Evolutionary conservation across 148 eudicot species (phyloP).

Genomic region (Pouteria glomerata): DNA sequence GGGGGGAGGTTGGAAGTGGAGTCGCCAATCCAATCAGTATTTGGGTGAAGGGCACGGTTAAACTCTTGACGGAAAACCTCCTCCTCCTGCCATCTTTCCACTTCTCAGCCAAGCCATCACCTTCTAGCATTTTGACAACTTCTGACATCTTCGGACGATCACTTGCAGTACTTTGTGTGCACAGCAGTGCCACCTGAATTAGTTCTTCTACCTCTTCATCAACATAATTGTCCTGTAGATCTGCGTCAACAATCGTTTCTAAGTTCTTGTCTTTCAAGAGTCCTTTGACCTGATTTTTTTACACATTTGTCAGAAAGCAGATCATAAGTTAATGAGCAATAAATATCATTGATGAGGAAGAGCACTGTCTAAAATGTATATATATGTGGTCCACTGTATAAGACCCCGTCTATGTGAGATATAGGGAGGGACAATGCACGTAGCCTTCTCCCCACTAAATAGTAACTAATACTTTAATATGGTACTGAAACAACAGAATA

Average conservation of each 20-base stretch:
- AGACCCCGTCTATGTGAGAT: too few relatives aligned
- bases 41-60: slow-evolving; percentile 23
- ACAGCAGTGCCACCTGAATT: slow-evolving; percentile 54
- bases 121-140: slow-evolving; percentile 59
- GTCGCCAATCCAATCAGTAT: slow-evolving; percentile 43
- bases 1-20: slow-evolving; percentile 43
- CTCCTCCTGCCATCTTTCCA: slow-evolving; percentile 64
- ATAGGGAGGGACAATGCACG: too few relatives aligned
- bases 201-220: slow-evolving; percentile 51
- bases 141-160: slow-evolving; percentile 64
- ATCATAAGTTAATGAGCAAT: not conserved
- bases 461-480: too few relatives aligned
- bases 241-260: slow-evolving; percentile 43
- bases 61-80: slow-evolving; percentile 40
- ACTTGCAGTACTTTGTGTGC: slow-evolving; percentile 44
- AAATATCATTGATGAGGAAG: not conserved
- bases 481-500: too few relatives aligned
- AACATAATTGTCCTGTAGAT: slow-evolving; percentile 39
- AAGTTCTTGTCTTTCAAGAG: slow-evolving; percentile 47
- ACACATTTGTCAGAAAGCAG: not conserved
- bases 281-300: slow-evolving; percentile 42
- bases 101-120: slow-evolving; percentile 49
- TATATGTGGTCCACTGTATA: too few relatives aligned
- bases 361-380: not conserved
- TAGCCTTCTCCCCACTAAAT: too few relatives aligned